Base-by-base conservation (phyloP, 768 basidiomycete genomes). In the Pluteus cervinus region DNA sequence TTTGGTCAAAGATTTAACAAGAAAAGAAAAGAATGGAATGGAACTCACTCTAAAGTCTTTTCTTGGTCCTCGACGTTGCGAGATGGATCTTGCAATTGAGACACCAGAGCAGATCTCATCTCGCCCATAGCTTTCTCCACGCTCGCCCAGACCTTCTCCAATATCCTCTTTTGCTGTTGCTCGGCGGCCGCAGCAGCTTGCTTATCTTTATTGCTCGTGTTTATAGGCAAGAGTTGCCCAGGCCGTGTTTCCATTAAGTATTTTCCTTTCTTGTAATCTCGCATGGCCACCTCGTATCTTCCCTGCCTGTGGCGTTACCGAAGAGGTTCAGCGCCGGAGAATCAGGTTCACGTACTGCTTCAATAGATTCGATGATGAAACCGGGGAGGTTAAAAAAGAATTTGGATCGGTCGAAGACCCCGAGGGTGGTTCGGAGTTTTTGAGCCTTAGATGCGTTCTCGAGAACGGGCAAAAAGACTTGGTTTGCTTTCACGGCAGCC, bases 351-450 rank as follows among this genome's bases (percentile, higher is more conserved):
- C 81, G 49, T 53, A 93, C 92, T 40, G 83, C 83, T 56, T 94
- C 86, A 36, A 98, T 85, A 12, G 76, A 83, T 54, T 93, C 94
- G 16, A 86, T 72, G 16, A 99, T 76, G 31, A 84, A 81, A 21
- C 85, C 83, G 0, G 96, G 94, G n/a, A 99, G 73, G 52, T 94
- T 97, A 73, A 98, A 98, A 60, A 98, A 89, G 72, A 97, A 99
- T 51, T 93, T 94, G 35, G 89, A 93, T 29, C 91, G 76, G 49
- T 98, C 94, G 46, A 99, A 97, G 14, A 98, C 89, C 23, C 89
- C 85, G 5, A 98, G 76, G 0, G 96, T 97, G 0, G 86, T 88
- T 24, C 88, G 81, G 4, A 99, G 66, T 57, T 92, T 89, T 52
- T 90, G 81, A 10, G 94, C 91, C 54, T 97, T 98, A 22, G 88